Conservation (phyloP, 2,329 filamentous ascomycete genomes). For the Fusarium mexicanum region DNA sequence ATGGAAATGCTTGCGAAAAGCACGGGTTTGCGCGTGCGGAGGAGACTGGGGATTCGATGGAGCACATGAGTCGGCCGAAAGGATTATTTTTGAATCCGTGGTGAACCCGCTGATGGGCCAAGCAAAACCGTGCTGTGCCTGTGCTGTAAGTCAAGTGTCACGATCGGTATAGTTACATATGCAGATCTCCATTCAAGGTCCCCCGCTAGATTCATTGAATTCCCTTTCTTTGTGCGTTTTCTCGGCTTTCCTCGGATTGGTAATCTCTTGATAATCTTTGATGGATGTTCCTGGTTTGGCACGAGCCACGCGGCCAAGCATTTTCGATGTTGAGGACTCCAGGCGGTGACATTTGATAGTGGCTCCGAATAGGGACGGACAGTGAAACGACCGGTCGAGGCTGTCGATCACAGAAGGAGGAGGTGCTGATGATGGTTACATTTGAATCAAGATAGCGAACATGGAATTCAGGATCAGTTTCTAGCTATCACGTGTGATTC, state of each 20-base stretch:
- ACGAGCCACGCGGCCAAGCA: slow-evolving; percentile 33
- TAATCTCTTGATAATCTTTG: not conserved
- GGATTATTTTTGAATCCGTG: slow-evolving; percentile 23
- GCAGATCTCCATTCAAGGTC: slow-evolving; percentile 10
- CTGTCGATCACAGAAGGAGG: slow-evolving; percentile 23
- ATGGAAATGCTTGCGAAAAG: slow-evolving; percentile 33
- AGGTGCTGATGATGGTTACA: not conserved
- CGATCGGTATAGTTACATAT: slow-evolving; percentile 10
- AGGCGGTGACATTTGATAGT: slow-evolving; percentile 18
- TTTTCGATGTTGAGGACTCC: slow-evolving; percentile 8
- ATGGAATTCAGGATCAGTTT: not conserved
- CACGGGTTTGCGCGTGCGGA: slow-evolving; percentile 23
- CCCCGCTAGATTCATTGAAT: not conserved
- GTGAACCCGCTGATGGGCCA: slow-evolving; percentile 19
- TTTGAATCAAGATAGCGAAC: slow-evolving; percentile 11
- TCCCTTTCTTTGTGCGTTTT: not conserved
- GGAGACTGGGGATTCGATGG: slow-evolving; percentile 32
- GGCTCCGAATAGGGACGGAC: not conserved
- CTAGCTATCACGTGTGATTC: slow-evolving; percentile 5
- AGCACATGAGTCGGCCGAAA: slow-evolving; percentile 34
- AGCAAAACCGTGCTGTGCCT: slow-evolving; percentile 14
- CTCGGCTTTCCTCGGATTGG: slow-evolving; percentile 25
- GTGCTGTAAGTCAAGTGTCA: slow-evolving; percentile 9
- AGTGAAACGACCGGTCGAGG: slow-evolving; percentile 22
- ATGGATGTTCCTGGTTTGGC: slow-evolving; percentile 25